Conservation (phyloP, 176 grass and related monocot genomes). For the Bonia amplexicaulis region DNA sequence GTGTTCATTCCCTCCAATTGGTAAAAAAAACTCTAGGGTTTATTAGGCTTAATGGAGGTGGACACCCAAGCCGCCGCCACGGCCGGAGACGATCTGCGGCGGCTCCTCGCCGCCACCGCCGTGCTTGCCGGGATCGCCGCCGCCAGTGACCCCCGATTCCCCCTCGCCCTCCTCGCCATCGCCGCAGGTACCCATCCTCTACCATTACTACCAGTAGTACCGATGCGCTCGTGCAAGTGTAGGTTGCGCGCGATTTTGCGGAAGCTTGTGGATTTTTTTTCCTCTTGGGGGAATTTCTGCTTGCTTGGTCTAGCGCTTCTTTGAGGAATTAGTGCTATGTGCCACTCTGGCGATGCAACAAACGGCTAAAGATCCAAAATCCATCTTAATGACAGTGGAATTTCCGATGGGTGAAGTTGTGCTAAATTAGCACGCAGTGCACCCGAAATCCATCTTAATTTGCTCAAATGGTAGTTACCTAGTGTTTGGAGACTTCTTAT, state of each 20-base stretch:
- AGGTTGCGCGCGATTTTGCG: not conserved
- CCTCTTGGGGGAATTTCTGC: not conserved
- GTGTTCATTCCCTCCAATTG: not conserved
- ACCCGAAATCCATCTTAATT: too few relatives aligned
- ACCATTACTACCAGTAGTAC: not conserved
- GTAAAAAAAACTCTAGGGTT: constrained; percentile 43
- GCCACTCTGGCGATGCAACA: too few relatives aligned
- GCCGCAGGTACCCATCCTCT: constrained; percentile 46
- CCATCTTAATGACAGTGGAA: too few relatives aligned
- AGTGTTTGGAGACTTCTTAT: too few relatives aligned
- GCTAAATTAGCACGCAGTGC: too few relatives aligned
- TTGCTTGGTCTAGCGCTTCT: not conserved
- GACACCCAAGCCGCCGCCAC: constrained; percentile 13
- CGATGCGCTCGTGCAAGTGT: not conserved
- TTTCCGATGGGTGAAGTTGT: too few relatives aligned
- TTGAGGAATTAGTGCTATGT: not conserved
- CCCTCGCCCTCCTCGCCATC: constrained; percentile 69
- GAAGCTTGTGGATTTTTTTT: constrained; percentile 1
- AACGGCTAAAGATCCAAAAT: too few relatives aligned
- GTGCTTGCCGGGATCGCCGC: constrained; percentile 3
- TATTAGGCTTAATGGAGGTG: constrained; percentile 18
- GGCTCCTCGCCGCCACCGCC: constrained; percentile 55
- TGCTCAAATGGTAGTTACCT: too few relatives aligned
- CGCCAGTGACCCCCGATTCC: constrained; percentile 37
- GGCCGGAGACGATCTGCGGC: constrained; percentile 20